Evolutionary conservation across 148 eudicot species (phyloP), one percentile per base, ranked within the genome.

Genomic region (Rhododendron henanense): DNA sequence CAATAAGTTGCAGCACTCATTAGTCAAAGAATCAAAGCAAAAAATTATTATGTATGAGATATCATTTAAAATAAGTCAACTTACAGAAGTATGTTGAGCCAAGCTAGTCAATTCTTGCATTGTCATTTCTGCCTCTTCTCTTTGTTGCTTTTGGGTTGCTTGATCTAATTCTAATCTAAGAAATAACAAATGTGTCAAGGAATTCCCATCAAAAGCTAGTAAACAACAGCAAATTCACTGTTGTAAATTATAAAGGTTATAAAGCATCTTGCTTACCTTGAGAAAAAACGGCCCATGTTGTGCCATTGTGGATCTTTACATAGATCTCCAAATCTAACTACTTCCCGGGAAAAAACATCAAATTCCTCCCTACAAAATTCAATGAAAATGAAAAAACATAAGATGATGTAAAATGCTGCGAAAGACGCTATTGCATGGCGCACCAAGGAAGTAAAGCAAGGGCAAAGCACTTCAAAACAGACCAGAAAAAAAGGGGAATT

Each of bases 301-400:
- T 96, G 99, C 98, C 98, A 96, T 84, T 96, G 98, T 81, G 97
- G 95, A 80, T 96, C 99, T 92, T 92, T 96, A 88, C 99, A 96
- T 51, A 93, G 88, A 88, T 96, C 88, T 39, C 99, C 99, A 86
- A 96, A 96, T 88, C 99, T 93, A 47, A 91, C 83, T 51, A 96
- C 97, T 92, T 96, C 99, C 41, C 94, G 92, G 81, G 94, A 90
- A 81, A 96, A 95, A 63, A 96, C 90, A 51, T 89, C 89, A 83
- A 95, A 93, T 82, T 96, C 98, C 85, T 93, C 96, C 94, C 99
- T 96, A 78, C 75, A 92, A 86, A 89, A 83, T 47, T 79, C 78
- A 80, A 82, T 59, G 78, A 85, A 83, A 6, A 28, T 87, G 63
- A 75, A 50, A 61, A 48, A 33, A 74, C 78, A 61, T 15, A 74